Evolutionary conservation across 108 stramenopile genomes (phyloP), one percentile per base, ranked within the genome.

Genomic region (Skeletonema menzelii): DNA sequence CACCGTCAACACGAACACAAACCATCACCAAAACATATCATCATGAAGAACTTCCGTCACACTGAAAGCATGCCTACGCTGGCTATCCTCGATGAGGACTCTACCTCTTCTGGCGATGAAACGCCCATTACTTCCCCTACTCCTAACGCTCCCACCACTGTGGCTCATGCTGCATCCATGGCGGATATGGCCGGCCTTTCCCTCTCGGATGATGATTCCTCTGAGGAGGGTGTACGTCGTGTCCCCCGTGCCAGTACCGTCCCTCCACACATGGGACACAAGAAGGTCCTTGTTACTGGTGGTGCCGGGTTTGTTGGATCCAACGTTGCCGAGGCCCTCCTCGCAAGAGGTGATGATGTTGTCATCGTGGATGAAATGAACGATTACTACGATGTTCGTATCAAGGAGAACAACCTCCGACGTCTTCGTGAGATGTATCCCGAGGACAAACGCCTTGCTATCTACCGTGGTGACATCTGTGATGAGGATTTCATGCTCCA

Each of bases 301-400:
- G 99, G 93, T 6, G 99, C 97, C 0, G 99, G 99, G 8, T 99
- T 99, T 80, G 91, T 99, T 57, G 99, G 97, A 1, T 88, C 87
- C 73, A 85, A 87, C 57, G 95, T 96, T 14, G 91, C 95, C 26
- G 88, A 85, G 22, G 61, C 58, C 30, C 89, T 99, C 14, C 80
- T 99, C 24, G 71, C 62, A 8, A 92, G 98, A 5, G 98, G 98
- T 22, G 97, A 99, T 65, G 87, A 86, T 63, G 98, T 99, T 44
- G 91, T 98, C 17, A 87, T 98, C 55, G 91, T 99, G 19, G 98
- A 99, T 75, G 98, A 99, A 77, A 92, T 99, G 83, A 99, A 99
- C 75, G 97, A 98, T 65, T 99, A 99, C 81, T 99, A 99, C 69
- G 97, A 97, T 72, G 90, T 95, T 8, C 65, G 67, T 55, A 84